phyloP scores from a whole-genome alignment of 129 eudicot species.

The Dittrichia graveolens region DNA sequence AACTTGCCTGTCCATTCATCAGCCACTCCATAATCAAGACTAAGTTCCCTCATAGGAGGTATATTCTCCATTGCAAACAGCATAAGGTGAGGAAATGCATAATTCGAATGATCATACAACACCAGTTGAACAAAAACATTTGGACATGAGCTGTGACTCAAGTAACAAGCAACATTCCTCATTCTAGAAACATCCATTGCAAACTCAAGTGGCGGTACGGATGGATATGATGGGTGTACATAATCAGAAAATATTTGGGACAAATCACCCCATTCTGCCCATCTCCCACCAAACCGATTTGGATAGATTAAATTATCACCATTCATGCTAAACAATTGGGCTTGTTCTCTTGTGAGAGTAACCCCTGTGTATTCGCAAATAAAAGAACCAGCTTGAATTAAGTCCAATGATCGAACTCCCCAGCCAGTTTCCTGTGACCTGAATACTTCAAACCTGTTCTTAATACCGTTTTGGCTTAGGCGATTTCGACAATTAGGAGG shows the following conservation, averaged over 20 bases:
- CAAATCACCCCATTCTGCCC: conserved; percentile 91
- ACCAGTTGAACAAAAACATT: conserved; percentile 81
- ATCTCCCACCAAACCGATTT: conserved; percentile 63
- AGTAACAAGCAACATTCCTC: conserved; percentile 84
- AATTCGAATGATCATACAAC: conserved; percentile 71
- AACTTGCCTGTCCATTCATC: conserved; percentile 73
- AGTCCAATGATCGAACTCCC: conserved; percentile 78
- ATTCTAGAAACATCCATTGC: conserved; percentile 80
- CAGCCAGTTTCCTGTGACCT: conserved; percentile 74
- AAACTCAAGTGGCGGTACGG: conserved; percentile 72
- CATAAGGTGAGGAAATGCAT: conserved; percentile 79
- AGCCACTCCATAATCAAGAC: conserved; percentile 85
- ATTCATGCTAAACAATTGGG: conserved; percentile 49
- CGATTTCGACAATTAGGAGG: conserved; percentile 70
- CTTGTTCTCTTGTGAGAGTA: conserved; percentile 56
- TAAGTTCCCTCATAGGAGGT: conserved; percentile 90
- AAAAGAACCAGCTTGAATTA: conserved; percentile 53
- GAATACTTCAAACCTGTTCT: conserved; percentile 64
- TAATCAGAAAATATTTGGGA: conserved; percentile 58
- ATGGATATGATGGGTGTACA: conserved; percentile 53
- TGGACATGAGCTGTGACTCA: conserved; percentile 77
- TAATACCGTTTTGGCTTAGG: conserved; percentile 63
- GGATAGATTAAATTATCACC: conserved; percentile 62
- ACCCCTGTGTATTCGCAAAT: conserved; percentile 50
- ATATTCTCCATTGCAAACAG: conserved; percentile 87